A percentile compares a stretch with the other conserved stretches of the same genome.
phyloP scores from a whole-genome alignment of 345 rosid genomes.

The Brassica napus region DNA sequence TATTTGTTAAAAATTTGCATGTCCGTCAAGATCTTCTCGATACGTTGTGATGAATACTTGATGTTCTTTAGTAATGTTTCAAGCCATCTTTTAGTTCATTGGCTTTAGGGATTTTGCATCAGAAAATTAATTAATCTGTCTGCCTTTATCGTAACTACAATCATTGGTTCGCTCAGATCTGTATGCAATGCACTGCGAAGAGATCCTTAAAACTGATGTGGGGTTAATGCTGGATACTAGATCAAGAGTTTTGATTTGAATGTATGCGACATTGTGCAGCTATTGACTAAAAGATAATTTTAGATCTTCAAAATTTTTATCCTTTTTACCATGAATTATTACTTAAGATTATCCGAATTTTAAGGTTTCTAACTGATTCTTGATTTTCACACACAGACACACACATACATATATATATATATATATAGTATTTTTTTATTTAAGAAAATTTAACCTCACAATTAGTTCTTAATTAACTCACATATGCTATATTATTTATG shows the following conservation, averaged over 20 bases:
- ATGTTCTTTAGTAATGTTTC: conserved; percentile 9
- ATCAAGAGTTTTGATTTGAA: not conserved
- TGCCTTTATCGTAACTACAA: not conserved
- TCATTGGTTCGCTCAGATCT: conserved; percentile 19
- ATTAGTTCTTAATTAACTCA: not conserved
- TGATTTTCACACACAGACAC: not conserved
- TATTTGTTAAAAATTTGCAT: conserved; percentile 27
- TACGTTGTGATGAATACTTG: conserved; percentile 20
- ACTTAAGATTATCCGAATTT: conserved; percentile 1
- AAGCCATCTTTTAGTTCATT: conserved; percentile 10
- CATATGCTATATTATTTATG: not conserved
- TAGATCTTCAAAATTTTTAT: not conserved
- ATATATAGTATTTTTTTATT: too few species aligned
- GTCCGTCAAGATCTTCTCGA: conserved; percentile 13
- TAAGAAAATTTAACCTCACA: not conserved
- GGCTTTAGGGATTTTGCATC: not conserved
- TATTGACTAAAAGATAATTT: not conserved
- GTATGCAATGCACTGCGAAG: not conserved
- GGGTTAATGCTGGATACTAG: not conserved
- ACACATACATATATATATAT: too few species aligned
- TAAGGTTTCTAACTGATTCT: not conserved
- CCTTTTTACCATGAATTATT: not conserved
- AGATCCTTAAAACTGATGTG: conserved; percentile 9
- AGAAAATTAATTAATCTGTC: not conserved
- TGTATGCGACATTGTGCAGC: not conserved